Conservation (phyloP, 176 grass and related monocot species). For the Otatea glauca region DNA sequence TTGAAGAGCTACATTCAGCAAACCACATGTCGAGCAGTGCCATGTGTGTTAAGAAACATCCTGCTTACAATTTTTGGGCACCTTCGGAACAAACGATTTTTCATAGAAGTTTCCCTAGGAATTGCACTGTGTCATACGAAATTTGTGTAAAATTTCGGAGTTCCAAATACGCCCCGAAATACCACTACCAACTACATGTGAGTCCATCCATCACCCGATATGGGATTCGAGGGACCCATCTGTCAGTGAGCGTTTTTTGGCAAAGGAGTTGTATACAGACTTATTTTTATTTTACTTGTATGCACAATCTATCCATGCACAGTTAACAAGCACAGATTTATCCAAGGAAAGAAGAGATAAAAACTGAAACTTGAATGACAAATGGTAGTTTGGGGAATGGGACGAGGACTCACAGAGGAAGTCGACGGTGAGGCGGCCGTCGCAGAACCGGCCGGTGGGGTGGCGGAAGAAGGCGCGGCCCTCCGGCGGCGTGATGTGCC, state of each 20-base stretch:
- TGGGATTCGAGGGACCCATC: background rate
- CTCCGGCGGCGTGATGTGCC: conserved; percentile 51
- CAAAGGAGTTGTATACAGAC: background rate
- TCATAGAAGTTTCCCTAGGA: background rate
- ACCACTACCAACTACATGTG: background rate
- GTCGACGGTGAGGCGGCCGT: conserved; percentile 87
- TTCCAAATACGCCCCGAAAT: background rate
- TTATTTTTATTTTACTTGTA: background rate
- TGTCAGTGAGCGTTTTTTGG: background rate
- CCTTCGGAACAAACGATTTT: background rate
- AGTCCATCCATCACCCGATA: background rate
- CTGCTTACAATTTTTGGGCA: background rate
- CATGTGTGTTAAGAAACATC: background rate
- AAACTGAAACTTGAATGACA: background rate
- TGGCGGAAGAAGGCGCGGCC: conserved; percentile 71
- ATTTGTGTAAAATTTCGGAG: background rate
- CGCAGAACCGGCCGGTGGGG: conserved; percentile 80
- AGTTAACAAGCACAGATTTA: background rate
- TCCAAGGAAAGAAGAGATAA: background rate
- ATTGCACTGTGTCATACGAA: background rate
- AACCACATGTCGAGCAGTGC: background rate
- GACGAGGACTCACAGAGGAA: conserved; percentile 73
- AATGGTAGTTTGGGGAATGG: background rate
- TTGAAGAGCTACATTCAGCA: background rate
- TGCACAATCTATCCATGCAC: background rate